These are phyloP conservation scores for Lodderomyces oxycetoniae DNA, from an alignment of 1,139 yeast species.

Conservation along the genomic window DNA sequence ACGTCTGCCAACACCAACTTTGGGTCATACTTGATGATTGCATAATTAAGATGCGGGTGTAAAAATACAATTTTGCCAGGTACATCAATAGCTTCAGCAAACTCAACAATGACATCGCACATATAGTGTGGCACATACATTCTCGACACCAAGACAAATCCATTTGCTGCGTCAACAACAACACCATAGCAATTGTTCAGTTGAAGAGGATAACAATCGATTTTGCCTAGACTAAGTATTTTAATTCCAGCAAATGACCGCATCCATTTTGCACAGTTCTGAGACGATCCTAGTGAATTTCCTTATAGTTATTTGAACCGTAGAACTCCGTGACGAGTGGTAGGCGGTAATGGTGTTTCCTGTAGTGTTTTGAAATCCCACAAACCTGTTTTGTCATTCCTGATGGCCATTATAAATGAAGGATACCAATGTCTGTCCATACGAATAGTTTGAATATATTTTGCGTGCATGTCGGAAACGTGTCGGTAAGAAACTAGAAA, in stretches of 20 bases:
- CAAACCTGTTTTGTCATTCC: constrained; percentile 79
- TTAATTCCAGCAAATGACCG: constrained; percentile 66
- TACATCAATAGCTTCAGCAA: constrained; percentile 81
- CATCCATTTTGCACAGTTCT: constrained; percentile 47
- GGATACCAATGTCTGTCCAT: constrained; percentile 86
- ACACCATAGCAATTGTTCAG: constrained; percentile 70
- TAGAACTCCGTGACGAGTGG: too few relatives aligned
- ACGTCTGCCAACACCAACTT: constrained; percentile 42
- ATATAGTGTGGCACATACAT: constrained; percentile 80
- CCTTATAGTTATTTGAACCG: constrained; percentile 65
- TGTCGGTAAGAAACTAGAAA: constrained; percentile 74
- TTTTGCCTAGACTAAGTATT: constrained; percentile 58
- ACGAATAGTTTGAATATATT: constrained; percentile 56
- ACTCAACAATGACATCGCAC: constrained; percentile 69
- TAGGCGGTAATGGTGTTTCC: constrained; percentile 53
- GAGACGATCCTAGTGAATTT: constrained; percentile 50
- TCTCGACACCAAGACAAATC: constrained; percentile 76
- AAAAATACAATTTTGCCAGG: constrained; percentile 78
- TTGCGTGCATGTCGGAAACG: constrained; percentile 75
- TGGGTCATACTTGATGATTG: constrained; percentile 81
- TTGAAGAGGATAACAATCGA: constrained; percentile 69
- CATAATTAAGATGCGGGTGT: constrained; percentile 87
- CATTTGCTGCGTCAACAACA: constrained; percentile 73
- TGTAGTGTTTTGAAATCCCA: constrained; percentile 81
- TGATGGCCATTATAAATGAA: constrained; percentile 62